phyloP scores from a whole-genome alignment of 345 rosid species.

The Sisymbrium irio region DNA sequence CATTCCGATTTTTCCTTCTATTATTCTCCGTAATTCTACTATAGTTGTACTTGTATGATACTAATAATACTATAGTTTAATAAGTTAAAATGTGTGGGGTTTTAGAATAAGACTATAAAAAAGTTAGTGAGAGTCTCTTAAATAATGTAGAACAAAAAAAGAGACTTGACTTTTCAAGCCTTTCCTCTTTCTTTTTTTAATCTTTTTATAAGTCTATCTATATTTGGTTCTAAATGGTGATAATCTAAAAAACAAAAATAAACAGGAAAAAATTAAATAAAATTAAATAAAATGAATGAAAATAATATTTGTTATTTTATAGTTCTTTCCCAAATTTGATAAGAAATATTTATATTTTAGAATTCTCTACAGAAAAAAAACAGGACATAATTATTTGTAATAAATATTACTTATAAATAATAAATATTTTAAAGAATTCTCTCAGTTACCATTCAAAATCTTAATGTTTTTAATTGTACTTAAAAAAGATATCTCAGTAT shows the following conservation, averaged over 20 bases:
- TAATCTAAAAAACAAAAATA: no score
- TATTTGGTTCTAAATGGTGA: no score
- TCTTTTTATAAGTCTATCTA: not conserved
- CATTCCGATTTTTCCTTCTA: not conserved
- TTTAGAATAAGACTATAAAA: not conserved
- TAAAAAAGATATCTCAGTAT: not conserved
- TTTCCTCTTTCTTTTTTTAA: not conserved
- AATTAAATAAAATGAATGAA: no score
- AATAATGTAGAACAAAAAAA: conserved; percentile 3
- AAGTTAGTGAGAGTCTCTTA: not conserved
- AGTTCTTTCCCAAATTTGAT: no score
- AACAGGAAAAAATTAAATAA: no score
- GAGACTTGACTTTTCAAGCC: conserved; percentile 17
- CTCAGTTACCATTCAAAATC: no score
- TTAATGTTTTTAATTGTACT: not conserved
- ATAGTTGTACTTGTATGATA: not conserved
- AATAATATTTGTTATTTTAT: no score
- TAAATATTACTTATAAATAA: no score
- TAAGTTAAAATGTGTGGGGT: not conserved
- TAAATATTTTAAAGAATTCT: no score
- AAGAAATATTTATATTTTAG: no score
- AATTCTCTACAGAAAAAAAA: no score
- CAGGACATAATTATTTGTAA: no score
- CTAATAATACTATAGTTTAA: not conserved
- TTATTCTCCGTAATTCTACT: not conserved